Conservation (phyloP, 163 green algal species). For the Scenedesmus sp. region DNA sequence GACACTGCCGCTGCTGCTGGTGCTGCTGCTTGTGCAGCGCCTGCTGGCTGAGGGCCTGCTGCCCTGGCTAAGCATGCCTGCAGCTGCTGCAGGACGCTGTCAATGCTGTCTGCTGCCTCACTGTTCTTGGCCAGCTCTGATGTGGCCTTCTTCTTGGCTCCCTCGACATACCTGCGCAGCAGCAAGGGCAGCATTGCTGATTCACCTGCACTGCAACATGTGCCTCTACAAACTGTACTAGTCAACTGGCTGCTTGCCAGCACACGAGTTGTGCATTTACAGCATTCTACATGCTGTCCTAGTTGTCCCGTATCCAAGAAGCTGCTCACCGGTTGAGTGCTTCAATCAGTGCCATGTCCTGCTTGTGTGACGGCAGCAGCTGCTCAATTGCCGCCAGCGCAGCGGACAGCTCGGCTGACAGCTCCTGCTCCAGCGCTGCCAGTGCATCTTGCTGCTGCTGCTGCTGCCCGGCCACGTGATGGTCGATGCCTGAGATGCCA, state of each 20-base stretch:
- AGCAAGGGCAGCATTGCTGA: background rate
- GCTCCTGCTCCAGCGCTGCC: constrained; percentile 9
- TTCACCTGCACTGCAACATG: background rate
- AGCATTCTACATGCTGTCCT: background rate
- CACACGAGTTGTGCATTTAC: background rate
- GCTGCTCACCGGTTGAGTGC: constrained; percentile 50
- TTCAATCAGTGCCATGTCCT: constrained; percentile 73
- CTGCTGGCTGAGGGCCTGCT: background rate
- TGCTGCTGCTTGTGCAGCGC: background rate
- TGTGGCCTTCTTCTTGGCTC: constrained; percentile 57
- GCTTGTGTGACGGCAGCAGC: constrained; percentile 65
- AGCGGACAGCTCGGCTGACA: constrained; percentile 20
- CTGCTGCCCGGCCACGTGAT: constrained; percentile 1
- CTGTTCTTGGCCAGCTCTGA: constrained; percentile 58
- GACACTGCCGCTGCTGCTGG: background rate
- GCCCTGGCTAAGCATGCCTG: background rate
- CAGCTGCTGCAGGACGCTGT: constrained; percentile 13
- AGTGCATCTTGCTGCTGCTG: constrained; percentile 28
- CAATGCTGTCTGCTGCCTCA: constrained; percentile 8
- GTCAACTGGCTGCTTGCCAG: background rate
- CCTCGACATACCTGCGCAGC: constrained; percentile 50
- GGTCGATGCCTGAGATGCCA: constrained; percentile 17
- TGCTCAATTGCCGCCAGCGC: constrained; percentile 52
- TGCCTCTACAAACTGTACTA: background rate
- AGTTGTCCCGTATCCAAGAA: background rate